phyloP scores from a whole-genome alignment of 305 asterid genomes.

The Solanum hybrid region DNA sequence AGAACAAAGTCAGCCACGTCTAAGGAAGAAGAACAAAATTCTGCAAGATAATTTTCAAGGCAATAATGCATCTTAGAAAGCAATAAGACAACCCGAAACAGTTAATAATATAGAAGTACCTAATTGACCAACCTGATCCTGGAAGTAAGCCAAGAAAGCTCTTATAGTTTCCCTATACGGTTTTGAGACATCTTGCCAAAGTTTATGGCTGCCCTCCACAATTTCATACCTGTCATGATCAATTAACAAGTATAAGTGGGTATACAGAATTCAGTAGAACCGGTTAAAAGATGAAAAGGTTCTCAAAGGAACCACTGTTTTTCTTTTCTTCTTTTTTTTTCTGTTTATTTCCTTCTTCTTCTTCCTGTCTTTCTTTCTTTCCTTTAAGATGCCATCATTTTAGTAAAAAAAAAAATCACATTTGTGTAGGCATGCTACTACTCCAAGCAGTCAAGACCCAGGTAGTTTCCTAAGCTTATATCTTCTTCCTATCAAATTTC shows the following conservation, averaged over 20 bases:
- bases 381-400: neutral
- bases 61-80: neutral
- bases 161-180: slow-evolving; percentile 95
- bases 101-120: neutral
- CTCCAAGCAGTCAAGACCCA: neutral
- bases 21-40: neutral
- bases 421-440: neutral
- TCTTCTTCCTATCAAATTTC: neutral
- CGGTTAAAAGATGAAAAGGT: neutral
- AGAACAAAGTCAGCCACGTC: neutral
- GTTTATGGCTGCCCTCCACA: slow-evolving; percentile 82
- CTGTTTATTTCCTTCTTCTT: neutral
- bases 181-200: slow-evolving; percentile 89
- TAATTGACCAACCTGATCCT: slow-evolving; percentile 63
- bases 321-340: neutral
- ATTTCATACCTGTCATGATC: slow-evolving; percentile 62
- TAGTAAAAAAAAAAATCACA: neutral
- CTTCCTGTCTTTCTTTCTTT: neutral
- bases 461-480: neutral
- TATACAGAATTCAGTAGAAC: neutral
- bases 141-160: slow-evolving; percentile 88
- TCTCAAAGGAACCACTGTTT: neutral
- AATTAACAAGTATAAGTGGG: slow-evolving; percentile 10
- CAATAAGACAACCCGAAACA: neutral
- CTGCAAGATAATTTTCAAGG: neutral